These are phyloP conservation scores for Oryza coarctata DNA, from an alignment of 176 grass and related monocot species.

Conservation along the genomic window DNA sequence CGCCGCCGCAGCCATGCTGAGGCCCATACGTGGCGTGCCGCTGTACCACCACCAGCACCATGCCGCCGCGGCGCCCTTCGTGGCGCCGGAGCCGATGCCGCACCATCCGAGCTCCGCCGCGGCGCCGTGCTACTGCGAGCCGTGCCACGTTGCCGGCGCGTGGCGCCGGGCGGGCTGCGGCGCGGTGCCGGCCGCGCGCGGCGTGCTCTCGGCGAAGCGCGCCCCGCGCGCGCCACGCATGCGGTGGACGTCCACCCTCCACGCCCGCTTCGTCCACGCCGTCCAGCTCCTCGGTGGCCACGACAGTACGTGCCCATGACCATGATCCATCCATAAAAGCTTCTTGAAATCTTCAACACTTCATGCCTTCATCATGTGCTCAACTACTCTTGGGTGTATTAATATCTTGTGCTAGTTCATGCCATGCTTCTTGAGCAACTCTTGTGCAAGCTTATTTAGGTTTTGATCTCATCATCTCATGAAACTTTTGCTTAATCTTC, in stretches of 20 bases:
- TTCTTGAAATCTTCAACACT: neutral
- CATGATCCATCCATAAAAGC: neutral
- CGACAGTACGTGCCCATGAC: slow-evolving; percentile 56
- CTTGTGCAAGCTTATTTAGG: neutral
- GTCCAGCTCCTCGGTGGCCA: slow-evolving; percentile 91
- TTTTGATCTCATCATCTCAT: neutral
- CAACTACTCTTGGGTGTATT: no score
- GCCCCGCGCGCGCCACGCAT: slow-evolving; percentile 69
- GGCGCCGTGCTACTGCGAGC: slow-evolving; percentile 48
- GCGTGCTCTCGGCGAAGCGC: slow-evolving; percentile 50
- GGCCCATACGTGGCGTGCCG: slow-evolving; percentile 73
- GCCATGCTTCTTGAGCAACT: neutral
- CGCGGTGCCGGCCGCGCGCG: slow-evolving; percentile 2
- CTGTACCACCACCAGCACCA: slow-evolving; percentile 57
- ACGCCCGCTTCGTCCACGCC: slow-evolving; percentile 84
- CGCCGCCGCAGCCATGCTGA: slow-evolving; percentile 18
- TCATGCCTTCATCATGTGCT: neutral
- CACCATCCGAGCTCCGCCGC: neutral
- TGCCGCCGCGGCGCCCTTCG: slow-evolving; percentile 16
- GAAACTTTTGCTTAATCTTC: neutral
- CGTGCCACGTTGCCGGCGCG: slow-evolving; percentile 30
- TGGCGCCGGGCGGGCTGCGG: slow-evolving; percentile 34
- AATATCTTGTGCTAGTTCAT: neutral
- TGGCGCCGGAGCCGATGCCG: neutral
- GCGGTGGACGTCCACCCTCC: slow-evolving; percentile 89